These are phyloP conservation scores for Artemisia annua DNA, from an alignment of 129 eudicot species.

Conservation along the genomic window DNA sequence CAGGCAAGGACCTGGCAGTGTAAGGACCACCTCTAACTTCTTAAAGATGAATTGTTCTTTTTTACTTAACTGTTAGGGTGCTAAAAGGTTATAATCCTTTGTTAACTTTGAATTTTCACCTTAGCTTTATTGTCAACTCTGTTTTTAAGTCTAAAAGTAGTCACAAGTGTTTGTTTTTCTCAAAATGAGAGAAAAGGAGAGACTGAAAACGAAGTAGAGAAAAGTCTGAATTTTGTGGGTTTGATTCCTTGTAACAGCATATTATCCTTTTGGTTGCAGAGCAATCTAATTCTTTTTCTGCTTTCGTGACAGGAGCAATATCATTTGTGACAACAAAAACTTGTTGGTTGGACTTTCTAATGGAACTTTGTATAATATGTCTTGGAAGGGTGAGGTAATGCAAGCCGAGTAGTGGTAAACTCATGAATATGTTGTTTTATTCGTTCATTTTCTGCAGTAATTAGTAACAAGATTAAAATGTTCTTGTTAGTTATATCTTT, in stretches of 20 bases:
- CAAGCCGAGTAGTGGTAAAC: slow-evolving; percentile 19
- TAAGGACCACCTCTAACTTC: slow-evolving; percentile 41
- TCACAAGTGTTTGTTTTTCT: slow-evolving; percentile 12
- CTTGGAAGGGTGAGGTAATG: slow-evolving; percentile 99
- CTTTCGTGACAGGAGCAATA: slow-evolving; percentile 74
- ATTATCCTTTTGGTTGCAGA: background rate
- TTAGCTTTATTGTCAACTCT: slow-evolving; percentile 8
- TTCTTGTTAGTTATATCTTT: background rate
- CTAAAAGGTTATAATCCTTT: background rate
- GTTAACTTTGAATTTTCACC: background rate
- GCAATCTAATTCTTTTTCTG: slow-evolving; percentile 20
- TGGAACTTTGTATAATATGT: slow-evolving; percentile 87
- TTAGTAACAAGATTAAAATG: background rate
- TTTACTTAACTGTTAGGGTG: background rate
- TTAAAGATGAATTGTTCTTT: slow-evolving; percentile 8
- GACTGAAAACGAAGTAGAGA: background rate
- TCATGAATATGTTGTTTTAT: background rate
- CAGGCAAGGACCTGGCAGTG: slow-evolving; percentile 53
- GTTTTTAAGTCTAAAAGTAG: slow-evolving; percentile 6
- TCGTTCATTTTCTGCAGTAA: slow-evolving; percentile 2
- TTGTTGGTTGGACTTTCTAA: slow-evolving; percentile 84
- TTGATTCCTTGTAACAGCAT: background rate
- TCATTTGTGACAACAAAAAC: slow-evolving; percentile 84
- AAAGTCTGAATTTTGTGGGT: slow-evolving; percentile 8
- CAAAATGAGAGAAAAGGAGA: background rate